phyloP scores from a whole-genome alignment of 2,329 filamentous ascomycete species.

The Ampelomyces quisqualis region DNA sequence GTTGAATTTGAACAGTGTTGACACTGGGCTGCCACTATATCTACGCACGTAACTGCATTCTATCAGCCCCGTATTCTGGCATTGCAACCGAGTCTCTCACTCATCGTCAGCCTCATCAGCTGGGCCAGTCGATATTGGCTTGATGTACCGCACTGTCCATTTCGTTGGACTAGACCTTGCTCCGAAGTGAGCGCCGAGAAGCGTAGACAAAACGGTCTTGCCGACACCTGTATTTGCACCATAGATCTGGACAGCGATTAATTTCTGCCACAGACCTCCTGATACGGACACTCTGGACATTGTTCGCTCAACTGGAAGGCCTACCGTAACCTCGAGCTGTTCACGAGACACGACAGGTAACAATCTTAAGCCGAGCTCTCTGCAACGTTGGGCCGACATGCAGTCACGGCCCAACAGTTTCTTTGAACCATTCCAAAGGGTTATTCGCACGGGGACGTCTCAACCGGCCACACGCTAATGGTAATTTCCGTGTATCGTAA shows the following conservation, averaged over 20 bases:
- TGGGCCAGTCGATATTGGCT: slow-evolving; percentile 79
- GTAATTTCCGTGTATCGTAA: no score
- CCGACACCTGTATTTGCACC: slow-evolving; percentile 83
- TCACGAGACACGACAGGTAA: no score
- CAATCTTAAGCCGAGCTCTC: no score
- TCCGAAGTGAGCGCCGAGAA: slow-evolving; percentile 63
- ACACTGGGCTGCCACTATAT: slow-evolving; percentile 59
- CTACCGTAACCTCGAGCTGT: no score
- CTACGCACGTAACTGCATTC: slow-evolving; percentile 60
- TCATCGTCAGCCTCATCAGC: slow-evolving; percentile 67
- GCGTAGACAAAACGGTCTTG: slow-evolving; percentile 77
- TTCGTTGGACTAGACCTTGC: slow-evolving; percentile 12
- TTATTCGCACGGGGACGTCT: no score
- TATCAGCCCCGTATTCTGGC: no score
- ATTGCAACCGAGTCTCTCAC: no score
- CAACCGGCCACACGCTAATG: no score
- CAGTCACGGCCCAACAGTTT: no score
- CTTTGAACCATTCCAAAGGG: no score
- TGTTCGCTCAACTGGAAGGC: no score
- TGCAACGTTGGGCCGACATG: no score
- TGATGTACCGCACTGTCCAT: slow-evolving; percentile 64
- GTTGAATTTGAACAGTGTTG: slow-evolving; percentile 69
- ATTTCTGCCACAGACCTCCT: slow-evolving; percentile 65
- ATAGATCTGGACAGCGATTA: slow-evolving; percentile 73
- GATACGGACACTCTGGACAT: slow-evolving; percentile 55